A percentile compares a stretch with the other conserved stretches of the same genome.
phyloP scores from a whole-genome alignment of 2,329 filamentous ascomycete genomes.

The Ilyonectria sp. region DNA sequence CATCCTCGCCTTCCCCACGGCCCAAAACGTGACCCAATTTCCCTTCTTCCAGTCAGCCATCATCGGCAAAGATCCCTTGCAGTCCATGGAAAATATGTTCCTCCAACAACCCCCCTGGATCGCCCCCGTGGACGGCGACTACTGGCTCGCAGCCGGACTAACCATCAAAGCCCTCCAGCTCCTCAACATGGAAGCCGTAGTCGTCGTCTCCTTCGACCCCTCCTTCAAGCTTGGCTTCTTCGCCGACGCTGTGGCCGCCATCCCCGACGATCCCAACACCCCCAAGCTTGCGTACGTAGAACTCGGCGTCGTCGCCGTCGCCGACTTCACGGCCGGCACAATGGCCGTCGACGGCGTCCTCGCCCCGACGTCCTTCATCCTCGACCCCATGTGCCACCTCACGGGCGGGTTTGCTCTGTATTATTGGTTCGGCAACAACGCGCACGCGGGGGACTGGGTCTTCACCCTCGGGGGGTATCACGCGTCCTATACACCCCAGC shows the following conservation, averaged over 20 bases:
- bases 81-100: too few species aligned
- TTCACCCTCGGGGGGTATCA: slow-evolving; percentile 64
- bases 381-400: slow-evolving; percentile 57
- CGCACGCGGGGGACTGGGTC: slow-evolving; percentile 62
- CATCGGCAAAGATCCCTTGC: too few species aligned
- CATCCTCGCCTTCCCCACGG: too few species aligned
- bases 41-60: too few species aligned
- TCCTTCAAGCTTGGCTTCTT: slow-evolving; percentile 54
- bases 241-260: slow-evolving; percentile 48
- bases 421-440: slow-evolving; percentile 54
- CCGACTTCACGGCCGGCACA: slow-evolving; percentile 54
- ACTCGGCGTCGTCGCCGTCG: slow-evolving; percentile 52
- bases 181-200: slow-evolving; percentile 53
- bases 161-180: slow-evolving; percentile 57
- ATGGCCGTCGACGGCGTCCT: slow-evolving; percentile 58
- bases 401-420: slow-evolving; percentile 59
- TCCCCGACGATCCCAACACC: slow-evolving; percentile 49
- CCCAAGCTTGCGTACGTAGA: slow-evolving; percentile 54
- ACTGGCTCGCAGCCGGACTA: slow-evolving; percentile 58
- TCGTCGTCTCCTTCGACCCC: slow-evolving; percentile 51
- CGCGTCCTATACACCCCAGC: slow-evolving; percentile 50
- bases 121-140: slow-evolving; percentile 44
- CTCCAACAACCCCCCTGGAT: too few species aligned
- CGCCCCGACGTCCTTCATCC: slow-evolving; percentile 57
- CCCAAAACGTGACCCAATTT: too few species aligned